These are phyloP conservation scores for Acanthochlamys bracteata DNA, from an alignment of 106 monocot species.

Conservation along the genomic window DNA sequence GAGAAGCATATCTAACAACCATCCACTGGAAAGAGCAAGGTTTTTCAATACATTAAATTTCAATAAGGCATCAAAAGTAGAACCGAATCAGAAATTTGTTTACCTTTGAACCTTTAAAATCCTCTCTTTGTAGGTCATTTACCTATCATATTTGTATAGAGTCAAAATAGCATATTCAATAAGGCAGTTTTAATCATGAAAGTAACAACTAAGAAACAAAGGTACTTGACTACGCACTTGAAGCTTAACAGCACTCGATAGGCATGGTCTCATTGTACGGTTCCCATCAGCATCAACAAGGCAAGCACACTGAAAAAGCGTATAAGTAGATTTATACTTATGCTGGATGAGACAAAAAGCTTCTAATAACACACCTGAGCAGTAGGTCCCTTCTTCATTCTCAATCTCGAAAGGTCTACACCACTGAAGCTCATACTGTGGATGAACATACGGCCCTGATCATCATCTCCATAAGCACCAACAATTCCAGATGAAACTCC, in stretches of 20 bases:
- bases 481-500: conserved; percentile 71
- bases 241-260: conserved; percentile 69
- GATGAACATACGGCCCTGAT: conserved; percentile 57
- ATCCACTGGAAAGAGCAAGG: conserved; percentile 54
- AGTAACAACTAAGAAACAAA: too few species aligned
- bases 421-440: conserved; percentile 55
- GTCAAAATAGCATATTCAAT: too few species aligned
- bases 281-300: conserved; percentile 87
- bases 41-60: not conserved
- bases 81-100: conserved; percentile 8
- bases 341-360: not conserved
- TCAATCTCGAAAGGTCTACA: conserved; percentile 73
- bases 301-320: conserved; percentile 64
- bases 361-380: conserved; percentile 44
- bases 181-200: too few species aligned
- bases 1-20: conserved; percentile 59
- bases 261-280: conserved; percentile 87
- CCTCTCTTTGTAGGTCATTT: conserved; percentile 65
- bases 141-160: conserved; percentile 49
- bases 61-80: too few species aligned
- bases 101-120: conserved; percentile 76
- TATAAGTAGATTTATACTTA: not conserved
- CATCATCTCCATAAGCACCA: conserved; percentile 86
- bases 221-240: conserved; percentile 31
- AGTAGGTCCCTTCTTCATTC: conserved; percentile 69